Percentiles rank a stretch among this genome's conserved stretches.
These are phyloP conservation scores for Beauveria pseudobassiana DNA, from an alignment of 2,329 filamentous ascomycete species.

Conservation along the genomic window DNA sequence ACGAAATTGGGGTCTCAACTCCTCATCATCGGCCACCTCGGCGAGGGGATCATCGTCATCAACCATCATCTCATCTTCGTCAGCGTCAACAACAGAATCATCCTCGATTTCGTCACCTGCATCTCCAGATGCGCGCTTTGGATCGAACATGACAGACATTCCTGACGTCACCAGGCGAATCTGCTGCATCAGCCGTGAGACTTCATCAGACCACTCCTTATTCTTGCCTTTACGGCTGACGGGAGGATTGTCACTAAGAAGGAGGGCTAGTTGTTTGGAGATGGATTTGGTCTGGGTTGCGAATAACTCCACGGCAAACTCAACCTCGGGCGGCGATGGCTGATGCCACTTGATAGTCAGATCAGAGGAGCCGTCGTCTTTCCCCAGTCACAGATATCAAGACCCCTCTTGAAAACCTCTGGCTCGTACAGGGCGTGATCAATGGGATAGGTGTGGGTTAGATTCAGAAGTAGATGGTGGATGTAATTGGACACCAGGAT, in stretches of 20 bases:
- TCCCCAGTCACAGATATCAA: slow-evolving; percentile 79
- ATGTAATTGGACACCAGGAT: slow-evolving; percentile 97
- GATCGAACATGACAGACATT: slow-evolving; percentile 82
- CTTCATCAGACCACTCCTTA: slow-evolving; percentile 98
- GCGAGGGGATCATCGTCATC: slow-evolving; percentile 49
- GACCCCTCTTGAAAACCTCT: slow-evolving; percentile 59
- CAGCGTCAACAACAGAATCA: slow-evolving; percentile 48
- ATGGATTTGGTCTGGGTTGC: slow-evolving; percentile 74
- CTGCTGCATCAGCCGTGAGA: slow-evolving; percentile 81
- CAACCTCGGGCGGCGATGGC: slow-evolving; percentile 69
- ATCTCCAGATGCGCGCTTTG: slow-evolving; percentile 56
- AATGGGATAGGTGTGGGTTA: slow-evolving; percentile 88
- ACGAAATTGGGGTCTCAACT: slow-evolving; percentile 76
- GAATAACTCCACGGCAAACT: slow-evolving; percentile 85
- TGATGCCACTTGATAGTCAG: slow-evolving; percentile 89
- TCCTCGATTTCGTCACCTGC: slow-evolving; percentile 36
- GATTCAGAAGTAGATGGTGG: slow-evolving; percentile 87
- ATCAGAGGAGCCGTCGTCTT: slow-evolving; percentile 61
- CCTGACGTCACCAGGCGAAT: slow-evolving; percentile 85
- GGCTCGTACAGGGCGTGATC: slow-evolving; percentile 85
- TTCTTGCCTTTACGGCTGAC: slow-evolving; percentile 91
- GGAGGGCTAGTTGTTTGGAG: slow-evolving; percentile 62
- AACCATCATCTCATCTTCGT: slow-evolving; percentile 34
- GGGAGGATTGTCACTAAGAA: slow-evolving; percentile 75
- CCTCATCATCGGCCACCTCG: slow-evolving; percentile 68